Percentiles rank a stretch among this genome's conserved stretches.
Conservation (phyloP, 1,139 yeast genomes). For the Lodderomyces metapsilosis region DNA sequence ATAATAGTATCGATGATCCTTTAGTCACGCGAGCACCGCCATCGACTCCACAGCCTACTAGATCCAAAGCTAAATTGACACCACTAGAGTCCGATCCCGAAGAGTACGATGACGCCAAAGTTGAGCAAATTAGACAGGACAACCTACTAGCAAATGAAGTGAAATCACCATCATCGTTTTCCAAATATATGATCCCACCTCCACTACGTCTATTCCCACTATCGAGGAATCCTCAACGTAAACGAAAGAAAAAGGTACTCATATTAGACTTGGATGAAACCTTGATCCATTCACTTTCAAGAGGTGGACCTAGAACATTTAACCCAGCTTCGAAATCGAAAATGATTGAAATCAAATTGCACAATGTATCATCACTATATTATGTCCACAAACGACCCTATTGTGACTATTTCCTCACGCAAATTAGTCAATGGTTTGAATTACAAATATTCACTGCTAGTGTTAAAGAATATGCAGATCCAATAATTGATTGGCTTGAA, state of each 20-base stretch:
- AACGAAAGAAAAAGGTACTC: slow-evolving; percentile 57
- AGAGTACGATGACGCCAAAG: slow-evolving; percentile 29
- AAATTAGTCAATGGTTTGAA: slow-evolving; percentile 84
- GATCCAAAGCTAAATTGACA: neutral
- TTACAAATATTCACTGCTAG: slow-evolving; percentile 91
- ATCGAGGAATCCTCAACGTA: slow-evolving; percentile 39
- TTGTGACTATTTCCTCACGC: slow-evolving; percentile 78
- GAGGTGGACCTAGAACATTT: slow-evolving; percentile 50
- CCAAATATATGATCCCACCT: slow-evolving; percentile 49
- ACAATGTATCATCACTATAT: slow-evolving; percentile 70
- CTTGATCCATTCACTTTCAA: slow-evolving; percentile 81
- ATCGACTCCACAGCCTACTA: slow-evolving; percentile 4
- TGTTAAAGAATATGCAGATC: slow-evolving; percentile 94
- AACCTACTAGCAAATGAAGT: slow-evolving; percentile 43
- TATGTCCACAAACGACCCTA: slow-evolving; percentile 90
- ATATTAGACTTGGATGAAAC: slow-evolving; percentile 93
- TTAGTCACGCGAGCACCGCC: slow-evolving; percentile 11
- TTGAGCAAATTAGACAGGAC: slow-evolving; percentile 43
- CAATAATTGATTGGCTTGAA: slow-evolving; percentile 85
- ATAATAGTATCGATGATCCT: slow-evolving; percentile 10
- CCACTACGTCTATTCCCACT: slow-evolving; percentile 47
- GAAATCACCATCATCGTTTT: slow-evolving; percentile 57
- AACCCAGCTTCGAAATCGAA: slow-evolving; percentile 58
- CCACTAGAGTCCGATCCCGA: slow-evolving; percentile 1
- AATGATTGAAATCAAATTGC: slow-evolving; percentile 82